Evolutionary conservation across 2,329 filamentous ascomycete genomes (phyloP).

Genomic region (Xylariomycetidae sp.): DNA sequence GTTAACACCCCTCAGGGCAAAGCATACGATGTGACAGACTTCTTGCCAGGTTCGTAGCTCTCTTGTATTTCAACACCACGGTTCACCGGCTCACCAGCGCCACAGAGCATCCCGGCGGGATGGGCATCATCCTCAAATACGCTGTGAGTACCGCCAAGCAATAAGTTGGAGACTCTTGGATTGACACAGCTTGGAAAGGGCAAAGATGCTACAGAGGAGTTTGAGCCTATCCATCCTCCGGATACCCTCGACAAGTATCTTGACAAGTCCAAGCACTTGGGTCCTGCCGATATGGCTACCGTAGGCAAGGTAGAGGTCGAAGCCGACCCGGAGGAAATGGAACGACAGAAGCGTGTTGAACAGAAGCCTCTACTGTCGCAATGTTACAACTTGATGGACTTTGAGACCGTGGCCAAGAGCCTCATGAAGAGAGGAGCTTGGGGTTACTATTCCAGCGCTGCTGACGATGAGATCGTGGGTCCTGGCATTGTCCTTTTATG

Average conservation of each 20-base stretch:
- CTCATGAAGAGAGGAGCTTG: conserved; percentile 96
- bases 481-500: too few relatives aligned
- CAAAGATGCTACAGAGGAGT: conserved; percentile 89
- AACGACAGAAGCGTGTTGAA: conserved; percentile 65
- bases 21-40: conserved; percentile 86
- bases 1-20: too few relatives aligned
- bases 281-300: conserved; percentile 81
- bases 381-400: conserved; percentile 93
- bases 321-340: conserved; percentile 62
- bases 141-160: conserved; percentile 50
- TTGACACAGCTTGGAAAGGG: too few relatives aligned
- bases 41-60: conserved; percentile 56
- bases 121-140: conserved; percentile 94
- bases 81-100: neutral
- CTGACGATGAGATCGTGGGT: conserved; percentile 78
- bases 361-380: conserved; percentile 75
- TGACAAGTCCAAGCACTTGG: conserved; percentile 77
- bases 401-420: conserved; percentile 82
- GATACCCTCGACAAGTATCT: conserved; percentile 86
- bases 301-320: conserved; percentile 62
- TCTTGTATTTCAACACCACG: neutral
- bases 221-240: conserved; percentile 80
- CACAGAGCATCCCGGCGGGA: conserved; percentile 77
- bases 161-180: too few relatives aligned
- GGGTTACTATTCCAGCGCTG: conserved; percentile 95